A percentile compares a stretch with the other conserved stretches of the same genome.
These are phyloP conservation scores for Chalaropsis ovoidea DNA, from an alignment of 2,329 filamentous ascomycete genomes.

Conservation along the genomic window DNA sequence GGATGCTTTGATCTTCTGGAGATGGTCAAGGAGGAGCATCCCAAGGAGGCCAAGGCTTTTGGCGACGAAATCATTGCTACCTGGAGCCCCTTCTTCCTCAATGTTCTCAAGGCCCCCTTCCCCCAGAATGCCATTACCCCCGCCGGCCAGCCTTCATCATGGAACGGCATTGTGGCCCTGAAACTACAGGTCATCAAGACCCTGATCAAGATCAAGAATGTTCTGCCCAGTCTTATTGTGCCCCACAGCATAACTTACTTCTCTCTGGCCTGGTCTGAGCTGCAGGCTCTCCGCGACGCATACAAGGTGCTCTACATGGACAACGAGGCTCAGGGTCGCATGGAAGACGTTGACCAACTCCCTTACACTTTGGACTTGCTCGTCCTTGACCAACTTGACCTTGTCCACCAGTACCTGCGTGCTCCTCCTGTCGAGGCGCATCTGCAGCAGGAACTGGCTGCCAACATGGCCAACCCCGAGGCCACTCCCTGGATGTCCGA, in stretches of 20 bases:
- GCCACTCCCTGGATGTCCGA: conserved; percentile 74
- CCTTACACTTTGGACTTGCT: conserved; percentile 92
- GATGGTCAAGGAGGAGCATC: conserved; percentile 91
- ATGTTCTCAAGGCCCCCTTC: conserved; percentile 62
- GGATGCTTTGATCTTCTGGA: conserved; percentile 90
- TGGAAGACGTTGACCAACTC: conserved; percentile 84
- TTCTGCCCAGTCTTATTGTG: conserved; percentile 73
- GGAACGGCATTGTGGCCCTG: conserved; percentile 73
- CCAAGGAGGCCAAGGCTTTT: conserved; percentile 74
- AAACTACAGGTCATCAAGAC: conserved; percentile 94
- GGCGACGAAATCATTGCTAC: conserved; percentile 71
- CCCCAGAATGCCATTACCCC: conserved; percentile 49
- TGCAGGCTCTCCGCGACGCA: conserved; percentile 58
- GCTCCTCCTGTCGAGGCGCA: conserved; percentile 82
- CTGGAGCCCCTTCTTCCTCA: conserved; percentile 86
- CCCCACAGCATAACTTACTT: conserved; percentile 77
- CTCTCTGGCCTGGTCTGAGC: conserved; percentile 78
- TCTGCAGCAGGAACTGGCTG: conserved; percentile 66
- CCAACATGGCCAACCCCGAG: conserved; percentile 45
- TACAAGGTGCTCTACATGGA: conserved; percentile 81
- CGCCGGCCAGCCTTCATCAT: conserved; percentile 50
- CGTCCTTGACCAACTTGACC: conserved; percentile 86
- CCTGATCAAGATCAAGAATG: conserved; percentile 73
- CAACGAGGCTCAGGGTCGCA: conserved; percentile 71
- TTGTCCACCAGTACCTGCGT: conserved; percentile 81